Conservation (phyloP, 2,329 filamentous ascomycete genomes). For the Phoma herbarum region DNA sequence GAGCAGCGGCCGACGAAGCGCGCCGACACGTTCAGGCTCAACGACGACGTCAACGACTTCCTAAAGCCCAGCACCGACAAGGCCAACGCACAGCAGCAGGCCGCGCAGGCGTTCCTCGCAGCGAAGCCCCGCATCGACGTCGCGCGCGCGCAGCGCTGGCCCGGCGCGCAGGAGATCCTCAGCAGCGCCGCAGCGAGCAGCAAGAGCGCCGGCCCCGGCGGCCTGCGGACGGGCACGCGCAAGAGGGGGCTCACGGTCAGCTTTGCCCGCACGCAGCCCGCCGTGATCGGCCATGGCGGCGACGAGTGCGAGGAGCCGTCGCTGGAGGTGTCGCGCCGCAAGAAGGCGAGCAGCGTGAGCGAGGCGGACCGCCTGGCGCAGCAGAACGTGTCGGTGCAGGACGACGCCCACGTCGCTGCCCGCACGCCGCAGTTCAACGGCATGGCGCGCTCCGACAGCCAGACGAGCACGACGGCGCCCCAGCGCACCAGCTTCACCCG, state of each 20-base stretch:
- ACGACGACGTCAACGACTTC: constrained; percentile 65
- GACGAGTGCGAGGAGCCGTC: constrained; percentile 81
- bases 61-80: constrained; percentile 62
- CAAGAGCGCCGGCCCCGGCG: constrained; percentile 48
- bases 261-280: constrained; percentile 76
- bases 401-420: constrained; percentile 42
- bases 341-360: constrained; percentile 45
- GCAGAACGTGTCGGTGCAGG: constrained; percentile 28
- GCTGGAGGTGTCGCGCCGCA: constrained; percentile 72
- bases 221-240: constrained; percentile 51
- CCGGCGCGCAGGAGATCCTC: constrained; percentile 57
- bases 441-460: constrained; percentile 35
- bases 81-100: constrained; percentile 43
- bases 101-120: constrained; percentile 40
- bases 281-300: constrained; percentile 89
- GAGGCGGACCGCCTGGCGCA: constrained; percentile 26
- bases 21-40: constrained; percentile 41
- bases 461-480: constrained; percentile 34
- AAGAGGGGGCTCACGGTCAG: constrained; percentile 76
- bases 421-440: constrained; percentile 39
- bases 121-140: constrained; percentile 59
- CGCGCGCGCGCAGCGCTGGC: constrained; percentile 60
- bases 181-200: constrained; percentile 42
- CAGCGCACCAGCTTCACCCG: constrained; percentile 45
- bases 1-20: constrained; percentile 38